Conservation (phyloP, 176 grass and related monocot species). For the Carex parvula region DNA sequence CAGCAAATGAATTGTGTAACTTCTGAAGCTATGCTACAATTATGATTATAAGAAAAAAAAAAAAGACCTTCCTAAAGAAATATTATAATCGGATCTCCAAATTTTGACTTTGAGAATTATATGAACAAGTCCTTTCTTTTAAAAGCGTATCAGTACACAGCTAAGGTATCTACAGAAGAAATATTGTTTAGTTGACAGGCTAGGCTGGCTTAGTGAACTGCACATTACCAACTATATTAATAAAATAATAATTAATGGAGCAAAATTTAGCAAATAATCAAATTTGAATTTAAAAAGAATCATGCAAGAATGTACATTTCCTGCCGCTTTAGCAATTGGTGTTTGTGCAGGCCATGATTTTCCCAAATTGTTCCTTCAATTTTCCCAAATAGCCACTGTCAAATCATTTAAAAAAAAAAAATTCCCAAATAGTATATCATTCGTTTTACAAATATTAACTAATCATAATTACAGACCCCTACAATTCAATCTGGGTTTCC, state of each 20-base stretch:
- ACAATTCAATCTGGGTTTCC: neutral
- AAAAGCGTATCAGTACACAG: neutral
- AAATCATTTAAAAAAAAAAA: no score
- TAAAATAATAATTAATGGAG: neutral
- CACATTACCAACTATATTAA: constrained; percentile 5
- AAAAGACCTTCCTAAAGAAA: neutral
- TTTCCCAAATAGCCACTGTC: neutral
- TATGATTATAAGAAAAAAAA: neutral
- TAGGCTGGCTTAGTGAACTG: constrained; percentile 7
- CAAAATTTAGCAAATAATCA: neutral
- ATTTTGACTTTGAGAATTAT: neutral
- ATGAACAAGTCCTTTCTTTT: neutral
- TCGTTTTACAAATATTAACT: neutral
- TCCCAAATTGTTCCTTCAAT: no score
- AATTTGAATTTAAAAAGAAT: neutral
- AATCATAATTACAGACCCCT: neutral
- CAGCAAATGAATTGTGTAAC: no score
- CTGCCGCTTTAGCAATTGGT: neutral
- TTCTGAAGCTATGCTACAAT: no score
- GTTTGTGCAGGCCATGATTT: constrained; percentile 5
- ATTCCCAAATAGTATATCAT: neutral
- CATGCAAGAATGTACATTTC: neutral
- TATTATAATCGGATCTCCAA: neutral
- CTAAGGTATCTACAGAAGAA: neutral
- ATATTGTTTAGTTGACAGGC: neutral